phyloP scores from a whole-genome alignment of 2,329 filamentous ascomycete genomes.

The Microcyclospora pomicola region DNA sequence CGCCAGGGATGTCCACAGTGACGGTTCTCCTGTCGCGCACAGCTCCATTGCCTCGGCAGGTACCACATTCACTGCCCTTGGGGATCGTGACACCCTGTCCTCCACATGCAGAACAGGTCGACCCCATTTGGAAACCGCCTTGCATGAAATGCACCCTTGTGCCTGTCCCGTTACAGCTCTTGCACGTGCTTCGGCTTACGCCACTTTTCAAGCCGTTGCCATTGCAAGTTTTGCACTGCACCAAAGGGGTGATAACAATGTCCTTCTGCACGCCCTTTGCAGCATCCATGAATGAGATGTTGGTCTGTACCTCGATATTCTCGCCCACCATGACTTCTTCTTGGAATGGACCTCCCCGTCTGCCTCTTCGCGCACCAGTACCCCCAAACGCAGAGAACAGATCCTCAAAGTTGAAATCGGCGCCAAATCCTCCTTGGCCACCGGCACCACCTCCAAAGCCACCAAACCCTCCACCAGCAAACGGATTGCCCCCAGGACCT shows the following conservation, averaged over 20 bases:
- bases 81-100: constrained; percentile 67
- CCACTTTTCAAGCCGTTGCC: constrained; percentile 78
- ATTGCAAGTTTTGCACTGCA: constrained; percentile 66
- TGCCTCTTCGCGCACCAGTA: constrained; percentile 28
- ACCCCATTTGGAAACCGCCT: constrained; percentile 91
- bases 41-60: constrained; percentile 72
- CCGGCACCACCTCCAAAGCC: constrained; percentile 47
- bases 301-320: constrained; percentile 87
- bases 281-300: constrained; percentile 89
- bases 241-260: constrained; percentile 71
- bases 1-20: constrained; percentile 80
- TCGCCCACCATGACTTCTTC: constrained; percentile 80
- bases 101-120: constrained; percentile 68
- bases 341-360: constrained; percentile 51
- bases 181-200: constrained; percentile 58
- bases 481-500: constrained; percentile 48
- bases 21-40: constrained; percentile 72
- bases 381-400: constrained; percentile 77
- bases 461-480: constrained; percentile 42
- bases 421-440: constrained; percentile 21
- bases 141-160: constrained; percentile 78
- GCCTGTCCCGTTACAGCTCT: constrained; percentile 72
- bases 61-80: constrained; percentile 63
- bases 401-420: constrained; percentile 91
- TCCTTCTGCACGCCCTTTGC: constrained; percentile 82